Evolutionary conservation across 176 grass and related monocot species (phyloP).

Genomic region (Puccinellia tenuiflora): DNA sequence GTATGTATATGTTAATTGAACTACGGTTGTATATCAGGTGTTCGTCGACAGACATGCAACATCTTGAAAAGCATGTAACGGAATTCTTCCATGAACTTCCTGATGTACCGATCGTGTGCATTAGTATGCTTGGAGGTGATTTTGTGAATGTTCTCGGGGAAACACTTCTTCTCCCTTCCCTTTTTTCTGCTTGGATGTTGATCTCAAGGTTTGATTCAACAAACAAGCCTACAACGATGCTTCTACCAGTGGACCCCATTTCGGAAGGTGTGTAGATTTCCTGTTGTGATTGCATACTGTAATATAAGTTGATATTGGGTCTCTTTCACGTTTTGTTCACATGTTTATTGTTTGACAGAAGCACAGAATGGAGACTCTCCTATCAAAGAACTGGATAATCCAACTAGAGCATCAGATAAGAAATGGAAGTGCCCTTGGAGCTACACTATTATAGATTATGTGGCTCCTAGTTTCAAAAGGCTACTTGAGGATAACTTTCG

Average conservation of each 20-base stretch:
- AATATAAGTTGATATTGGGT: not conserved
- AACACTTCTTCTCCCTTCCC: slow-evolving; percentile 45
- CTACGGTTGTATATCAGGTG: slow-evolving; percentile 34
- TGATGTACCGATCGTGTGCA: slow-evolving; percentile 66
- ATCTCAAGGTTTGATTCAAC: slow-evolving; percentile 75
- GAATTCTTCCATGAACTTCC: slow-evolving; percentile 73
- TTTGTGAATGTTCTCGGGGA: slow-evolving; percentile 51
- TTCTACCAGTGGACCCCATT: slow-evolving; percentile 64
- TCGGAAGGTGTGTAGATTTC: slow-evolving; percentile 44
- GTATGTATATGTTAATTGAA: slow-evolving; percentile 3
- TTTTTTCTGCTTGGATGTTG: slow-evolving; percentile 76
- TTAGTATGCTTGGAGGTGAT: slow-evolving; percentile 83
- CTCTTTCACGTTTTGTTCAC: slow-evolving; percentile 16
- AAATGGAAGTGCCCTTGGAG: slow-evolving; percentile 80
- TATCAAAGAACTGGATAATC: slow-evolving; percentile 28
- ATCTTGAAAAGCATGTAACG: slow-evolving; percentile 66
- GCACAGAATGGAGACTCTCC: slow-evolving; percentile 30
- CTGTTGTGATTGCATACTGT: not conserved
- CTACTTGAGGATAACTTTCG: slow-evolving; percentile 65
- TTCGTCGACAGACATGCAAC: slow-evolving; percentile 32
- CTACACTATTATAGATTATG: slow-evolving; percentile 47
- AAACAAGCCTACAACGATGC: slow-evolving; percentile 59
- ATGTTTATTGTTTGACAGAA: slow-evolving; percentile 41
- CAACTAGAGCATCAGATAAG: slow-evolving; percentile 22
- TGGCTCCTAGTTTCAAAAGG: slow-evolving; percentile 65